These are phyloP conservation scores for Piper longum DNA, from an alignment of 164 flowering plant genomes.

Conservation along the genomic window DNA sequence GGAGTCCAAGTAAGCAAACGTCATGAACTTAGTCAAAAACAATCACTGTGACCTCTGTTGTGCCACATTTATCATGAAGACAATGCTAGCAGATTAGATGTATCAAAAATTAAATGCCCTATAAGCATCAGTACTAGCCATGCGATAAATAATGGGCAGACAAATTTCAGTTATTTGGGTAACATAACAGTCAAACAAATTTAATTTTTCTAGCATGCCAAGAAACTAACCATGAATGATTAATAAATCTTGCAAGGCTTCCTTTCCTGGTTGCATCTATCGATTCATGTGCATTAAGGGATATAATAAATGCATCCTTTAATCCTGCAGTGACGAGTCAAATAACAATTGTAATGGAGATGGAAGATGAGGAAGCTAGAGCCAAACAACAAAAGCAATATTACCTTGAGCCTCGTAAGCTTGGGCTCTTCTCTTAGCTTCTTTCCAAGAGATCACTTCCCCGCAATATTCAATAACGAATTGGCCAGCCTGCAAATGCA, in stretches of 20 bases:
- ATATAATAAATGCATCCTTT: conserved; percentile 81
- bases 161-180: no score
- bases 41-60: no score
- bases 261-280: conserved; percentile 95
- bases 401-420: conserved; percentile 69
- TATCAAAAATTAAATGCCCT: no score
- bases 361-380: conserved; percentile 1
- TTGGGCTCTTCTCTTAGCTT: conserved; percentile 67
- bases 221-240: conserved; percentile 83
- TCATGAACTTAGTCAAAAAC: no score
- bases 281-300: conserved; percentile 54
- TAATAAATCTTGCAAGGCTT: conserved; percentile 88
- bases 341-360: neutral
- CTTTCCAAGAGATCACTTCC: conserved; percentile 84
- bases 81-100: no score
- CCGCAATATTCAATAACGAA: conserved; percentile 94
- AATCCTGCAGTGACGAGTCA: conserved; percentile 37
- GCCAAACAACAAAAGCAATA: neutral
- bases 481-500: conserved; percentile 46
- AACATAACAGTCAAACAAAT: no score
- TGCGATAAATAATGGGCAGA: no score
- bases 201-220: neutral
- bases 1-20: no score
- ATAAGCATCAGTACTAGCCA: no score
- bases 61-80: no score